A percentile compares a stretch with the other conserved stretches of the same genome.
phyloP scores from a whole-genome alignment of 495 filamentous ascomycete species.

The Pyronema omphalodes region DNA sequence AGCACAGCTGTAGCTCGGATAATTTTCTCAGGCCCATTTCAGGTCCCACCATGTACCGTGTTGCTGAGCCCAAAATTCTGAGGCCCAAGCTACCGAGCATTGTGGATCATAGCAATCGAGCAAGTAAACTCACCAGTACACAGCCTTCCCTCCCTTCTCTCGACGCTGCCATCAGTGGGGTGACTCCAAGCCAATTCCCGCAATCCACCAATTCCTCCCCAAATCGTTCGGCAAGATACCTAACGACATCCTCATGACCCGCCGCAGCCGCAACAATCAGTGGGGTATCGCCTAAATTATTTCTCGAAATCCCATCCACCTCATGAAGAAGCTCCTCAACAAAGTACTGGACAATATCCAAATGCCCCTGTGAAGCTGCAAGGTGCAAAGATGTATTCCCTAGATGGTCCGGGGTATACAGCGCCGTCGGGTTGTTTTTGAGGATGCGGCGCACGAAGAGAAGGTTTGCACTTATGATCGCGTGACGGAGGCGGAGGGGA shows the following conservation, averaged over 20 bases:
- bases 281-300: conserved; percentile 54
- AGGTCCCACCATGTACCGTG: background rate
- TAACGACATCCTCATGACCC: conserved; percentile 42
- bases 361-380: conserved; percentile 47
- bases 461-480: conserved; percentile 53
- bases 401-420: conserved; percentile 32
- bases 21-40: background rate
- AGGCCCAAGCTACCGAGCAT: no score
- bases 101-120: no score
- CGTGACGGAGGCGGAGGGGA: conserved; percentile 46
- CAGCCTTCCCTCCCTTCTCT: background rate
- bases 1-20: background rate
- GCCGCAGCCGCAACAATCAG: conserved; percentile 40
- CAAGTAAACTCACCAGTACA: conserved; percentile 1
- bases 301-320: conserved; percentile 40
- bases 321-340: conserved; percentile 39
- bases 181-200: conserved; percentile 36
- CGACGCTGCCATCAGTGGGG: conserved; percentile 24
- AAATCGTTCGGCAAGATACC: conserved; percentile 31
- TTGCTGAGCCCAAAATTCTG: no score
- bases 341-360: conserved; percentile 39
- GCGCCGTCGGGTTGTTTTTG: conserved; percentile 41
- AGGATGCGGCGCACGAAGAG: conserved; percentile 39
- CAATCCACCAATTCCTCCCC: conserved; percentile 29
- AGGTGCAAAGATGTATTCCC: conserved; percentile 65